Percentiles rank a stretch among this genome's conserved stretches.
Conservation (phyloP, 2,329 filamentous ascomycete species). For the Akanthomyces dipterigenus region DNA sequence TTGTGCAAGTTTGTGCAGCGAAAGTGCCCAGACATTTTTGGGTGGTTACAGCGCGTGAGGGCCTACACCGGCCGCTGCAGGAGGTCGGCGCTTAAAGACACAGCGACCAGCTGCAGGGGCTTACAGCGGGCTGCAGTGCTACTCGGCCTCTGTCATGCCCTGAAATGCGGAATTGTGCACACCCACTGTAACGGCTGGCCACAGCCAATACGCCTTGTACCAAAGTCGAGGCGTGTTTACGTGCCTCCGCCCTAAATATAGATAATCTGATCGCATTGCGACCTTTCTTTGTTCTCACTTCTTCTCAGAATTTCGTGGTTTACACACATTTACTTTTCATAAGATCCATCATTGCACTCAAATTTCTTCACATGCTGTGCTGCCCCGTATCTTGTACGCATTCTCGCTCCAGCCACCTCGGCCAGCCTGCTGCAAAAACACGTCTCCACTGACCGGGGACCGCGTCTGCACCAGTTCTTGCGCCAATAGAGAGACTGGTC, state of each 20-base stretch:
- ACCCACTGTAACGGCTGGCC: background rate
- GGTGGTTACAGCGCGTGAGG: background rate
- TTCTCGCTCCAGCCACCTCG: slow-evolving; percentile 3
- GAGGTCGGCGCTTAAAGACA: background rate
- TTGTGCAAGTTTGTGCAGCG: background rate
- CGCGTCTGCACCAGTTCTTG: slow-evolving; percentile 8
- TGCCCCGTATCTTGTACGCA: background rate
- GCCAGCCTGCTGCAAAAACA: slow-evolving; percentile 7
- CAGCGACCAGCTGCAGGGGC: background rate
- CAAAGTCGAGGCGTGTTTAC: background rate
- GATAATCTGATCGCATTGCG: background rate
- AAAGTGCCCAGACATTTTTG: background rate
- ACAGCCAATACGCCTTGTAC: too few species aligned
- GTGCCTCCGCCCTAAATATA: background rate
- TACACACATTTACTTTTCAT: background rate
- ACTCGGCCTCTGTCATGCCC: background rate
- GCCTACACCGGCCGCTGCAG: background rate
- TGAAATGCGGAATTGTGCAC: slow-evolving; percentile 2
- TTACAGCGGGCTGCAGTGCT: background rate
- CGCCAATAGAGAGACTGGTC: background rate
- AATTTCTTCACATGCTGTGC: slow-evolving; percentile 1
- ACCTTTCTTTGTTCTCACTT: background rate
- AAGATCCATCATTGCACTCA: background rate
- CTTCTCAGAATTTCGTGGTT: background rate
- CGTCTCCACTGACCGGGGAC: slow-evolving; percentile 13